Percentiles rank a stretch among this genome's conserved stretches.
phyloP scores from a whole-genome alignment of 495 filamentous ascomycete species.

The Podospora tetraspora region DNA sequence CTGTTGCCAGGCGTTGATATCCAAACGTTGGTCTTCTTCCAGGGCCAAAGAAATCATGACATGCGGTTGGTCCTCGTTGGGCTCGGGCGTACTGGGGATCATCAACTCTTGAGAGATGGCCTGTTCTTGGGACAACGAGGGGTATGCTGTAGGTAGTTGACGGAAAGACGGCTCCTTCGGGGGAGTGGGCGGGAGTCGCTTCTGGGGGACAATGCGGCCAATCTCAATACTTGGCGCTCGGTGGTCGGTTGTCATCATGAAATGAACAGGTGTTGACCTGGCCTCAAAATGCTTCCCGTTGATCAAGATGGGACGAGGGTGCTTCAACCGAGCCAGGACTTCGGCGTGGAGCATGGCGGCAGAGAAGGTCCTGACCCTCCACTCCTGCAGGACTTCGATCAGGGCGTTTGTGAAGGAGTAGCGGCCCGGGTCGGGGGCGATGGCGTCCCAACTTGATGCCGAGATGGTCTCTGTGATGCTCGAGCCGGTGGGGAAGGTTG shows the following conservation, averaged over 20 bases:
- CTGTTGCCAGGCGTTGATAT: conserved; percentile 44
- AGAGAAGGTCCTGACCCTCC: conserved; percentile 42
- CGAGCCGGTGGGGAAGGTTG: conserved; percentile 42
- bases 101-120: conserved; percentile 16
- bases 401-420: conserved; percentile 49
- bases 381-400: conserved; percentile 48
- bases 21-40: conserved; percentile 44
- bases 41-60: conserved; percentile 51
- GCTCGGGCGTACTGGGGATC: conserved; percentile 28
- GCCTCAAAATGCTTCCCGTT: conserved; percentile 48
- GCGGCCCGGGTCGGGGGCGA: conserved; percentile 46
- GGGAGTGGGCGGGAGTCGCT: conserved; percentile 30
- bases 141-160: conserved; percentile 6
- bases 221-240: conserved; percentile 49
- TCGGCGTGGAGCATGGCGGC: conserved; percentile 51
- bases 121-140: conserved; percentile 12
- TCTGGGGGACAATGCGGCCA: conserved; percentile 28
- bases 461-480: conserved; percentile 51
- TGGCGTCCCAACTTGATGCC: conserved; percentile 49
- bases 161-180: conserved; percentile 22
- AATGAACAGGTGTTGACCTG: conserved; percentile 47
- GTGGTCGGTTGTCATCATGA: conserved; percentile 50
- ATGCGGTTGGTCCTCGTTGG: conserved; percentile 43
- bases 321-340: conserved; percentile 47
- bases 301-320: conserved; percentile 44